Percentiles rank a stretch among this genome's conserved stretches.
phyloP scores from a whole-genome alignment of 768 basidiomycete species.

The Kwoniella bestiolae region DNA sequence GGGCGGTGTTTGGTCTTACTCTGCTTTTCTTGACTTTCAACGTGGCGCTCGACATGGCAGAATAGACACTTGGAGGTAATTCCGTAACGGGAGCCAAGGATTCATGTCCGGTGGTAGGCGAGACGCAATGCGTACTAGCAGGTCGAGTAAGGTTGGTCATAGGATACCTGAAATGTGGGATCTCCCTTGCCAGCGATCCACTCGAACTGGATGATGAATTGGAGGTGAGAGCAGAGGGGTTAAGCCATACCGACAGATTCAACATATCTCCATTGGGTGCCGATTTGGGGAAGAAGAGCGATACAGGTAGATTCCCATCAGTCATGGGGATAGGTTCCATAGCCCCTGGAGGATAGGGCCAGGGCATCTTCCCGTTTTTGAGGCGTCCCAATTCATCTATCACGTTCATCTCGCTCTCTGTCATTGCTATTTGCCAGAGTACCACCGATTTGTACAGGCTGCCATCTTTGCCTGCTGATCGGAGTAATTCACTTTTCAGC shows the following conservation, averaged over 20 bases:
- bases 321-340: constrained; percentile 39
- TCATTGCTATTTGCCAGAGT: constrained; percentile 55
- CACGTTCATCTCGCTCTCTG: constrained; percentile 49
- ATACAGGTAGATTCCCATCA: constrained; percentile 31
- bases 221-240: constrained; percentile 24
- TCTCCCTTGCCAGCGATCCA: neutral
- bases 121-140: constrained; percentile 2
- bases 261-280: constrained; percentile 42
- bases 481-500: constrained; percentile 43
- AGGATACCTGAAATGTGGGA: constrained; percentile 46
- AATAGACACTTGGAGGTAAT: neutral
- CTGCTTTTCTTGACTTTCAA: constrained; percentile 8
- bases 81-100: too few species aligned
- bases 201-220: too few species aligned
- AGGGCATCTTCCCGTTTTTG: constrained; percentile 53
- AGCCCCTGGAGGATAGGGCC: constrained; percentile 55
- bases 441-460: constrained; percentile 26
- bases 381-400: constrained; percentile 50
- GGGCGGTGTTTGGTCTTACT: constrained; percentile 33
- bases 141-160: constrained; percentile 32
- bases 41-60: constrained; percentile 2
- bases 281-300: constrained; percentile 42
- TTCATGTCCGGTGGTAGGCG: constrained; percentile 5
- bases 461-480: constrained; percentile 33
- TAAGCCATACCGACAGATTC: constrained; percentile 50